Evolutionary conservation across 1,139 yeast species (phyloP), one percentile per base, ranked within the genome.

Genomic region (Groenewaldozyma auringiensis): DNA sequence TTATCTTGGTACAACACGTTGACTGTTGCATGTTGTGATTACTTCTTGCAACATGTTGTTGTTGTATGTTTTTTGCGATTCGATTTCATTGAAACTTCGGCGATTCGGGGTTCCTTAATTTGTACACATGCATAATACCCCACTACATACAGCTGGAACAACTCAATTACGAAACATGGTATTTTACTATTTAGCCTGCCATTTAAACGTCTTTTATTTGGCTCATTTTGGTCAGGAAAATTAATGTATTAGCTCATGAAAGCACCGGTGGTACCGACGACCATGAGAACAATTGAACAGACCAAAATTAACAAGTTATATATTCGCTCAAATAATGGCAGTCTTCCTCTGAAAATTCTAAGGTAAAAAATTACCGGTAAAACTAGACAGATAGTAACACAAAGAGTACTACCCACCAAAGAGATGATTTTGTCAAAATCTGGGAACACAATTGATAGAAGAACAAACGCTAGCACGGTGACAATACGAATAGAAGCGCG

Each of bases 351-450:
- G 58, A 81, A 82, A 36, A 84, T 69, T 47, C 69, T 70, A 53
- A 81, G 64, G 61, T 87, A 84, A 63, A 88, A 88, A 37, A 77
- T 58, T 14, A 84, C 68, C 2, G 96, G 96, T 25, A 87, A 70
- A 2, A 86, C 77, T 49, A 88, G 68, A 60, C 96, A 89, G 40
- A 88, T 81, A 1, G 82, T 74, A 60, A 83, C 83, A 56, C 96
- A 86, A 44, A 89, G 70, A 2, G 88, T 79, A 33, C 92, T 78
- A 2, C 96, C 96, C 54, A 86, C 69, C 45, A 88, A 78, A 6
- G 95, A 86, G 64, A 89, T 81, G 47, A 88, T 75, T 57, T 79
- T 79, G 50, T 94, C 96, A 64, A 88, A 89, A 31, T 81, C 79
- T 3, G 86, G 85, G 57, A 85, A 76, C 2, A 77, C 47, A 31